Base-by-base conservation (phyloP, 257 asterid genomes). In the Jacaranda mimosifolia region DNA sequence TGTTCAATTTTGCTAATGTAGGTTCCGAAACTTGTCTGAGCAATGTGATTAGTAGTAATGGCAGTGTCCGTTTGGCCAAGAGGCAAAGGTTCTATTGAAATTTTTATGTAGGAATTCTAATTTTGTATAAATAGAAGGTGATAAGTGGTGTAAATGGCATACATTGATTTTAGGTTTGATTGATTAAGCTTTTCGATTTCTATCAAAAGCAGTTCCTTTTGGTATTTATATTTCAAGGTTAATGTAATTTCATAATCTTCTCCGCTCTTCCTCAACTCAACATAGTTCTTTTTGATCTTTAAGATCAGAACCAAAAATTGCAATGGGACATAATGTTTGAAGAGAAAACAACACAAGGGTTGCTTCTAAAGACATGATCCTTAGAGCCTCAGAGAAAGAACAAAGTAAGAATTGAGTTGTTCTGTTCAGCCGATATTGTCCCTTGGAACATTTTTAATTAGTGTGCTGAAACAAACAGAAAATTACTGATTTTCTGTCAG, bases 71-170 rank as follows among this genome's bases (percentile, higher is more conserved):
- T 8, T 57, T 77, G 13, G 88, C 60, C 14, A 89, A 89, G 81
- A 79, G 94, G 32, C 94, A 82, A 15, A 84, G 95, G 53, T 79
- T 89, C 68, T 79, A 70, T 42, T 85, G 79, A 62, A 72, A 7
- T 62, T 72, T 38, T 39, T 21, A 48, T 9, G 36, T 64, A 36
- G n/a, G 76, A 8, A 13, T 53, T 52, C 72, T 46, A 58, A 51
- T 76, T 86, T 86, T 87, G 82, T 80, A 82, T 58, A 73, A 74
- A 80, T 55, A 49, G 70, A 63, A 58, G 71, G 77, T 82, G 75
- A 75, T 82, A 35, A 51, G 75, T 21, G 78, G 76, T 86, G 89
- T 85, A 87, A 83, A 83, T 81, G 84, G 62, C 80, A 78, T 75
- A 83, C 73, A 64, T 49, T 77, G 77, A 38, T 79, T 76, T 55